These are phyloP conservation scores for Sporisorium graminicola DNA, from an alignment of 1,284 basidiomycete species.

Conservation along the genomic window DNA sequence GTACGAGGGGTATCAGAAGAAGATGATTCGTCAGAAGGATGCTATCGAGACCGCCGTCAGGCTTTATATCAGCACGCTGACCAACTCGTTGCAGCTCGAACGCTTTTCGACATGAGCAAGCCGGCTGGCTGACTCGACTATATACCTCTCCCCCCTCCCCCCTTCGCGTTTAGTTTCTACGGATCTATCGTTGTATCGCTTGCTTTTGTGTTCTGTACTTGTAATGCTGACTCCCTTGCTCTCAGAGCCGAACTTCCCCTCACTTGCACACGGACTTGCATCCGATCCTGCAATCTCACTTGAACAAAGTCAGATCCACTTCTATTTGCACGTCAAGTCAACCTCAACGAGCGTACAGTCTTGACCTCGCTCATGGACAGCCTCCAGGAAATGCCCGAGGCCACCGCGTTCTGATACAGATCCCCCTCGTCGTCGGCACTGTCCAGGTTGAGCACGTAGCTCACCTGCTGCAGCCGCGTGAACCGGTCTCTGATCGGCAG, in stretches of 20 bases:
- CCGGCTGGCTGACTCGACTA: neutral
- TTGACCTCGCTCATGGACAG: slow-evolving; percentile 60
- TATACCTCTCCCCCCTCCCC: too few species aligned
- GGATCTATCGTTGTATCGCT: neutral
- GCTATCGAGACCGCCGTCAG: slow-evolving; percentile 44
- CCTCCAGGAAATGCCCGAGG: slow-evolving; percentile 59
- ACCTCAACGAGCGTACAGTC: slow-evolving; percentile 37
- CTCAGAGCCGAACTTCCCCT: too few species aligned
- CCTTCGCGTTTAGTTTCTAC: too few species aligned
- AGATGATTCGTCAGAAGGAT: slow-evolving; percentile 50
- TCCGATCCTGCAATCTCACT: too few species aligned
- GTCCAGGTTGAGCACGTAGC: slow-evolving; percentile 90
- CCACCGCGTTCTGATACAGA: slow-evolving; percentile 55
- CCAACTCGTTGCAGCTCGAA: slow-evolving; percentile 40
- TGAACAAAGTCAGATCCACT: neutral
- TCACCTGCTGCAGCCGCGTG: slow-evolving; percentile 89
- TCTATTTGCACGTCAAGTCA: neutral
- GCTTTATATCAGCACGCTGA: slow-evolving; percentile 46
- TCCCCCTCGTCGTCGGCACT: slow-evolving; percentile 82
- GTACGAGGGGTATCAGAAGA: slow-evolving; percentile 47
- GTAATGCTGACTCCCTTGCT: slow-evolving; percentile 7
- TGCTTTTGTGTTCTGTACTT: slow-evolving; percentile 12
- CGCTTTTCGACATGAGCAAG: slow-evolving; percentile 27
- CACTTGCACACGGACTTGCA: too few species aligned
- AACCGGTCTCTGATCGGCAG: slow-evolving; percentile 90